Evolutionary conservation across 176 grass and related monocot genomes (phyloP).

Genomic region (Musa acuminata): DNA sequence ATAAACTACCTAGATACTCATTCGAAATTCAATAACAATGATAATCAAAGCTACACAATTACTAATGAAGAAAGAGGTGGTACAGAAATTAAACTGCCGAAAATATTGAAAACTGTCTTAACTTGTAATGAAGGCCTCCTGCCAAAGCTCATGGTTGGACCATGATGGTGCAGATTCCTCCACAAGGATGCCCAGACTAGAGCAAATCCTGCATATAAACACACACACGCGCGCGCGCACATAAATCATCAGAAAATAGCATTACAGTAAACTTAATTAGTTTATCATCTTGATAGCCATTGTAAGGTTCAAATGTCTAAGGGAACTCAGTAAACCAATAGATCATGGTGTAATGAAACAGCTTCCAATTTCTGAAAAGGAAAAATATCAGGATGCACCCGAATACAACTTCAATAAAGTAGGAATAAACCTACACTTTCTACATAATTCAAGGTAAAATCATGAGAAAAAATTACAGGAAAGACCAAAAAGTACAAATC

Average conservation of each 20-base stretch:
- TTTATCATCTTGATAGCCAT: not conserved
- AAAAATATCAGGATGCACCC: too few relatives aligned
- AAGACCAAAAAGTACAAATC: not conserved
- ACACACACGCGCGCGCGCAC: not conserved
- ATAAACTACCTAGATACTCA: too few relatives aligned
- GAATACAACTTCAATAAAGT: not conserved
- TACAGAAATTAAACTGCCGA: constrained; percentile 1
- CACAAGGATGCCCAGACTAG: constrained; percentile 51
- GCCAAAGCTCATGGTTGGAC: constrained; percentile 58
- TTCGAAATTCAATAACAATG: too few relatives aligned
- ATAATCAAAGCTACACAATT: too few relatives aligned
- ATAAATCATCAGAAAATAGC: not conserved
- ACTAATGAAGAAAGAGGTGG: not conserved
- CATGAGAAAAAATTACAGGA: not conserved
- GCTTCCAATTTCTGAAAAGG: too few relatives aligned
- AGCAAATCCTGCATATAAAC: constrained; percentile 45
- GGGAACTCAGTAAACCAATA: not conserved
- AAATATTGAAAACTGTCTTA: constrained; percentile 25
- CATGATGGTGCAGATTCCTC: constrained; percentile 62
- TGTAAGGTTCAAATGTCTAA: constrained; percentile 3
- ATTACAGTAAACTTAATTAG: not conserved
- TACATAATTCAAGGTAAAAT: not conserved
- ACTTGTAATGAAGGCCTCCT: constrained; percentile 95
- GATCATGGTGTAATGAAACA: not conserved
- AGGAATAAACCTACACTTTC: not conserved